Evolutionary conservation across 2,329 filamentous ascomycete species (phyloP), one percentile per base, ranked within the genome.

Genomic region (Rhynchosporium graminicola): DNA sequence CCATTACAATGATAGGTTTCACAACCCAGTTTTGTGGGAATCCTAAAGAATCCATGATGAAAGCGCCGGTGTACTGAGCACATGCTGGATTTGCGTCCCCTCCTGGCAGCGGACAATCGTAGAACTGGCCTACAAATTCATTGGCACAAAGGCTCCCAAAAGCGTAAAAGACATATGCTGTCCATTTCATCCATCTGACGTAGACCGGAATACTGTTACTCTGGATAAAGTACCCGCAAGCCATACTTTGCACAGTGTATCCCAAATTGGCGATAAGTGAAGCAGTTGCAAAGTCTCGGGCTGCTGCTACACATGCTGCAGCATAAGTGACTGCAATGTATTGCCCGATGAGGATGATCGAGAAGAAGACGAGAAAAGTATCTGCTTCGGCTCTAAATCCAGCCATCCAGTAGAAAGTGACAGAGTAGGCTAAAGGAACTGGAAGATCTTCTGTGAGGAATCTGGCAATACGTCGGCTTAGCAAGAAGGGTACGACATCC

Each of bases 381-480:
- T 71, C 75, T 0, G 81, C 83, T 8, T 87, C 82, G 2, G 81
- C 79, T 52, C 89, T 84, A 68, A 92, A 90, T 0, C 88, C 89
- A 6, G 86, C 84, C 87, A 92, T 91, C 73, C 91, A 92, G 74
- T 92, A 93, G 71, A 87, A 87, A 7, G 92, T 87, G 1, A 86
- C 76, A 5, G 86, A 86, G 70, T 88, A 92, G 3, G 91, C 73
- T 15, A 91, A 80, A 0, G 89, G 89, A 0, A 91, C 88, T 0
- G 88, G 87, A 0, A 92, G 71, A 70, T 92, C 89, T 71, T 93
- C 89, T 0, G 88, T 85, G 1, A 87, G 79, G 28, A 92, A 76
- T 5, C 88, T 82, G 0, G 90, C 88, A 4, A 91, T 74, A 31
- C 90, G 81, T 47, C 90, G 80, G 20, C 89, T 91, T 1, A 91